Evolutionary conservation across 306 rosid genomes (phyloP).

Genomic region (Bauhinia variegata): DNA sequence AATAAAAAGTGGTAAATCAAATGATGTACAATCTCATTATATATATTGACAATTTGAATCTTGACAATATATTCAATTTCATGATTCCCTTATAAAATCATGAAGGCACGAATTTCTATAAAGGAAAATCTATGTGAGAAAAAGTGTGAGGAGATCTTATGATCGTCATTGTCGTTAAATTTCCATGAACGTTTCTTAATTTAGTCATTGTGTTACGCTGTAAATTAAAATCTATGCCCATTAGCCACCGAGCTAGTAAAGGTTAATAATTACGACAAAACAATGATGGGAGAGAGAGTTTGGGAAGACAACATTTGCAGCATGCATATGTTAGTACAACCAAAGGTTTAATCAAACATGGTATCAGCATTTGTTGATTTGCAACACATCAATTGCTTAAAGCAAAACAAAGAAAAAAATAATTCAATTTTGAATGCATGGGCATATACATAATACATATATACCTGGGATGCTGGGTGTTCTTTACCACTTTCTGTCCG

Average conservation of each 20-base stretch:
- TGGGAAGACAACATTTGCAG: conserved; percentile 26
- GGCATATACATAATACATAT: too few relatives aligned
- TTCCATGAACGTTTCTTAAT: conserved; percentile 5
- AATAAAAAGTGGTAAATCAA: too few relatives aligned
- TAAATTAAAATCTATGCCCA: too few relatives aligned
- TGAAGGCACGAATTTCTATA: not conserved
- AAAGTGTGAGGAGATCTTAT: not conserved
- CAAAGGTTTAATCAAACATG: conserved; percentile 37
- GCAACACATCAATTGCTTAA: conserved; percentile 6
- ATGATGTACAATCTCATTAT: too few relatives aligned
- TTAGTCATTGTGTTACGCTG: conserved; percentile 33
- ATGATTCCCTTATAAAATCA: not conserved
- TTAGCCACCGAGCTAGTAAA: conserved; percentile 17
- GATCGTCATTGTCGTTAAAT: not conserved
- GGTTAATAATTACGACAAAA: conserved; percentile 49
- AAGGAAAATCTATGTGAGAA: not conserved
- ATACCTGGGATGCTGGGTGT: conserved; percentile 99
- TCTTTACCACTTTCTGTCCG: conserved; percentile 98
- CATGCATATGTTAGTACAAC: conserved; percentile 26
- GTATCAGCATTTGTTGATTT: conserved; percentile 32
- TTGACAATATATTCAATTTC: not conserved
- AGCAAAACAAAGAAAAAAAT: too few relatives aligned
- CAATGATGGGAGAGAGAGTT: conserved; percentile 42
- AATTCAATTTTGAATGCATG: conserved; percentile 9
- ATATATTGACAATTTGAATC: too few relatives aligned